Percentiles rank a stretch among this genome's conserved stretches.
These are phyloP conservation scores for Colletotrichum sp. DNA, from an alignment of 2,329 filamentous ascomycete species.

Conservation along the genomic window DNA sequence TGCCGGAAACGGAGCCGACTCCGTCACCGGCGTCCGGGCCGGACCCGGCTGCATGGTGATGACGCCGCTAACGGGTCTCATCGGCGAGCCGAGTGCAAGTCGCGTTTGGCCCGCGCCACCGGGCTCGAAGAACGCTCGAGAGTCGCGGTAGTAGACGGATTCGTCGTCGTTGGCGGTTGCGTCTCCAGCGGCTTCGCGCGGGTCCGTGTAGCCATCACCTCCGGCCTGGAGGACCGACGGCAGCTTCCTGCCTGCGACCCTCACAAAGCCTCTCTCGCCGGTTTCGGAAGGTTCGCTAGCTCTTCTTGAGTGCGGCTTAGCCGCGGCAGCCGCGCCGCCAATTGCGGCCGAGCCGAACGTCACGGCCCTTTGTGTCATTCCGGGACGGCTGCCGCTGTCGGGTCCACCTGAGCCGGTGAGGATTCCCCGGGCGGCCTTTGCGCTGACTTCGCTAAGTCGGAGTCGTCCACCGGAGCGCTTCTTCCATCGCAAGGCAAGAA, in stretches of 20 bases:
- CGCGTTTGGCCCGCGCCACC: slow-evolving; percentile 30
- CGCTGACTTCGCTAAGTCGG: slow-evolving; percentile 47
- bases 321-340: slow-evolving; percentile 11
- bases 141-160: slow-evolving; percentile 60
- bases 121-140: slow-evolving; percentile 49
- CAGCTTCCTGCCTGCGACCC: slow-evolving; percentile 69
- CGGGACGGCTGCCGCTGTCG: slow-evolving; percentile 21
- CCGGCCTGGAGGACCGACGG: slow-evolving; percentile 66
- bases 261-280: slow-evolving; percentile 66
- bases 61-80: slow-evolving; percentile 65
- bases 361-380: slow-evolving; percentile 53
- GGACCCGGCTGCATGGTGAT: slow-evolving; percentile 70
- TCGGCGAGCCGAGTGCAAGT: slow-evolving; percentile 60
- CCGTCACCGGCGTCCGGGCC: slow-evolving; percentile 65
- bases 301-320: slow-evolving; percentile 38
- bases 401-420: slow-evolving; percentile 27
- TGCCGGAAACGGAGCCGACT: slow-evolving; percentile 54
- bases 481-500: slow-evolving; percentile 61
- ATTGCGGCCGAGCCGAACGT: slow-evolving; percentile 31
- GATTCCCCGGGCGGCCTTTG: slow-evolving; percentile 33
- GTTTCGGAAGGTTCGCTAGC: slow-evolving; percentile 34
- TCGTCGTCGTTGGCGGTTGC: slow-evolving; percentile 36
- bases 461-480: slow-evolving; percentile 51
- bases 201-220: slow-evolving; percentile 67
- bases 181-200: slow-evolving; percentile 35